Base-by-base conservation (phyloP, 495 filamentous ascomycete species). In the Xylaria venustula region DNA sequence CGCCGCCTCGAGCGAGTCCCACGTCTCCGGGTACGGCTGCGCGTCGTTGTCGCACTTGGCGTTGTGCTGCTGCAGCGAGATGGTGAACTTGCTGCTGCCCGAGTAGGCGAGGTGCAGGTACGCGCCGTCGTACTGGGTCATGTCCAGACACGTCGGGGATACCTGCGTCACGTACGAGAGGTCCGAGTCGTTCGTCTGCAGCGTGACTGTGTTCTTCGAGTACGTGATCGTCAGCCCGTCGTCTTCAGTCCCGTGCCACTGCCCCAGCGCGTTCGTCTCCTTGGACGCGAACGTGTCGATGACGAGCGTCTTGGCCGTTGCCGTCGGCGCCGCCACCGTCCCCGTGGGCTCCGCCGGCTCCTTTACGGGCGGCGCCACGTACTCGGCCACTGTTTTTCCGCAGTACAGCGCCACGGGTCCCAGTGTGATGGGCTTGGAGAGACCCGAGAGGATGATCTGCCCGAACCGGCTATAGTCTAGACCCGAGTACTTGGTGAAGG, bases 21-120 rank as follows among this genome's bases (percentile, higher is more conserved):
- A 88, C 5, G 88, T 89, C 66, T 86, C 88, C 0, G 89, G 88
- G 64, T 82, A 91, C 0, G 89, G 89, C n/a, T 76, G 76, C 17
- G 84, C 77, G 20, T 60, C 63, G 14, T 81, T 76, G 64, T 87
- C 78, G 66, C 89, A 92, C 5, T 75, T 70, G 11, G 75, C 66
- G 64, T 92, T 92, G 71, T 91, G 84, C 69, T 92, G 87, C 63
- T 90, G 88, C 19, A 92, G 68, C 2, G 88, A 83, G 42, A 92
- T 77, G 7, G 81, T 86, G 70, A 91, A 92, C 26, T 83, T 78
- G 63, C 81, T 84, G 63, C 79, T 85, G 3, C 89, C 89, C 8
- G 78, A 79, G 71, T 88, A 91, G 14, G 82, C 81, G 53, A 92
- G 81, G 73, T 91, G 89, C n/a, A 92, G 75, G 70, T 88, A 90